Evolutionary conservation across 2,329 filamentous ascomycete genomes (phyloP).

Genomic region (Cercospora citrullina): DNA sequence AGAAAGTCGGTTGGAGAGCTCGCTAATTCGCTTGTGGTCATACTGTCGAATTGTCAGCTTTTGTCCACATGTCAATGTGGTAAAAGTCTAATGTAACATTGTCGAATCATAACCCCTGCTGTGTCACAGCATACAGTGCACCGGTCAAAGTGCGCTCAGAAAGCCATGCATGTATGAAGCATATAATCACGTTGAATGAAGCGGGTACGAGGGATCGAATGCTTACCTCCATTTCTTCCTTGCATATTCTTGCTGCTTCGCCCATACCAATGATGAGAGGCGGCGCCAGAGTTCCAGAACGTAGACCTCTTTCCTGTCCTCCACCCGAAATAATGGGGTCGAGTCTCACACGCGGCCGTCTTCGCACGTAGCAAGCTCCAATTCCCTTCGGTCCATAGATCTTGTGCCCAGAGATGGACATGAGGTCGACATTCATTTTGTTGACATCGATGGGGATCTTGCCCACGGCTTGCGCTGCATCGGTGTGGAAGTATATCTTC

Average conservation of each 20-base stretch:
- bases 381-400: constrained; percentile 98
- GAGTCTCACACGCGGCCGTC: constrained; percentile 86
- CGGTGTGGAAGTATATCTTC: constrained; percentile 97
- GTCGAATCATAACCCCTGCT: constrained; percentile 65
- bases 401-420: constrained; percentile 99
- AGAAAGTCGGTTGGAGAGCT: constrained; percentile 78
- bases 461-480: constrained; percentile 94
- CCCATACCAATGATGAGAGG: constrained; percentile 89
- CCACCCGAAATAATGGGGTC: constrained; percentile 96
- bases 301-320: constrained; percentile 90
- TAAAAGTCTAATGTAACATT: background rate
- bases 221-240: constrained; percentile 85
- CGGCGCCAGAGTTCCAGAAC: constrained; percentile 91
- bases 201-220: constrained; percentile 6
- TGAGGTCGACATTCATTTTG: constrained; percentile 95
- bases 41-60: constrained; percentile 61
- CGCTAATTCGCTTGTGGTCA: constrained; percentile 79
- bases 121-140: constrained; percentile 51
- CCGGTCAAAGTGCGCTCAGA: constrained; percentile 69
- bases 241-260: constrained; percentile 89
- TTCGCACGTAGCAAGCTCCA: constrained; percentile 91
- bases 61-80: background rate
- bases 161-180: constrained; percentile 87
- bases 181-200: constrained; percentile 67
- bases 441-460: constrained; percentile 98